phyloP scores from a whole-genome alignment of 208 protist species.

The Trypanosoma mega region DNA sequence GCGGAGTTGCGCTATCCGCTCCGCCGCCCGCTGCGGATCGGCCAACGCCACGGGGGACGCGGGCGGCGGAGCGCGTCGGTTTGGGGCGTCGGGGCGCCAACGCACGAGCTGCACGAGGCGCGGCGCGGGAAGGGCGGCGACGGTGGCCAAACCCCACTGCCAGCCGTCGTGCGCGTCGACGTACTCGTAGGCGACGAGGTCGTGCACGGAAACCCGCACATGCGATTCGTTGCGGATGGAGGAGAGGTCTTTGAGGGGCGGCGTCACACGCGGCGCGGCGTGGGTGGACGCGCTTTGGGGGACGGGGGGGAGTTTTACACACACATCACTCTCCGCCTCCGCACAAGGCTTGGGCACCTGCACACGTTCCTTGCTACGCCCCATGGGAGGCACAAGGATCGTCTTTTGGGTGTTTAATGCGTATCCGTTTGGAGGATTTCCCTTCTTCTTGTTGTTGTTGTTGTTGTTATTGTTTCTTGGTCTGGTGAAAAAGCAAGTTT shows the following conservation, averaged over 20 bases:
- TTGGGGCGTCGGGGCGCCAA: slow-evolving; percentile 28
- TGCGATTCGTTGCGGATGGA: too few relatives aligned
- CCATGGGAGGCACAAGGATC: too few relatives aligned
- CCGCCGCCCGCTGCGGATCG: slow-evolving; percentile 15
- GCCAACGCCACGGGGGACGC: slow-evolving; percentile 12
- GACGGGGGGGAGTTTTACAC: too few relatives aligned
- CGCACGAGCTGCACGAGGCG: slow-evolving; percentile 44
- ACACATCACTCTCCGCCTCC: too few relatives aligned
- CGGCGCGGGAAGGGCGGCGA: slow-evolving; percentile 38
- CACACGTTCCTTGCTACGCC: too few relatives aligned
- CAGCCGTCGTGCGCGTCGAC: slow-evolving; percentile 30
- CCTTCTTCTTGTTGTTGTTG: too few relatives aligned
- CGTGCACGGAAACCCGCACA: slow-evolving; percentile 34
- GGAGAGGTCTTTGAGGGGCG: background rate
- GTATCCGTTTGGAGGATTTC: too few relatives aligned
- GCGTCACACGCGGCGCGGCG: background rate
- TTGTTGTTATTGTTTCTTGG: too few relatives aligned
- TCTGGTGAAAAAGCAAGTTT: too few relatives aligned
- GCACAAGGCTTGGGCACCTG: too few relatives aligned
- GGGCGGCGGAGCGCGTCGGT: background rate
- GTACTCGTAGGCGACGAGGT: slow-evolving; percentile 57
- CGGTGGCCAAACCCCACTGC: slow-evolving; percentile 50
- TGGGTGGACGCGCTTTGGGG: background rate
- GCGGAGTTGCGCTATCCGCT: slow-evolving; percentile 29
- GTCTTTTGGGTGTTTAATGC: too few relatives aligned